phyloP scores from a whole-genome alignment of 345 rosid genomes.

The Eucalyptus virginea region DNA sequence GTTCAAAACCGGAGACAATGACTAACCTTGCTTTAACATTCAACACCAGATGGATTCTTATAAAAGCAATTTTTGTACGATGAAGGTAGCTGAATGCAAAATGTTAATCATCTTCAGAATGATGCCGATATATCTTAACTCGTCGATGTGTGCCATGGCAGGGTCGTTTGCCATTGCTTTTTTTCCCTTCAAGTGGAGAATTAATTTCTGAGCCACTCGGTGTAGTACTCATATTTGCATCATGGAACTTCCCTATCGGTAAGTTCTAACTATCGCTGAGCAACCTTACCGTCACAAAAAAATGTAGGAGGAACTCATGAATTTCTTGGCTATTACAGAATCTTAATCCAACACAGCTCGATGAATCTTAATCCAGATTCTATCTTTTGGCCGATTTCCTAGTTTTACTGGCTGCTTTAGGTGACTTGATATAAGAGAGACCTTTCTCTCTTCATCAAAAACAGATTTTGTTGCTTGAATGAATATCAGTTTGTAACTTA shows the following conservation, averaged over 20 bases:
- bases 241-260: slow-evolving; percentile 94
- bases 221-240: slow-evolving; percentile 50
- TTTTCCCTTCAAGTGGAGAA: slow-evolving; percentile 58
- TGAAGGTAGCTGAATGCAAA: neutral
- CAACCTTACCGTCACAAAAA: neutral
- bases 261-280: slow-evolving; percentile 4
- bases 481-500: neutral
- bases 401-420: neutral
- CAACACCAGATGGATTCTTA: neutral
- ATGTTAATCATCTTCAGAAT: neutral
- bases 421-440: neutral
- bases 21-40: neutral
- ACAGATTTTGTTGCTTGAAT: neutral
- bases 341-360: neutral
- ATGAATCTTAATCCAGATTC: neutral
- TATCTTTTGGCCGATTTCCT: neutral
- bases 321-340: neutral
- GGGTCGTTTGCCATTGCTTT: slow-evolving; percentile 38
- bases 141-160: neutral
- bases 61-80: neutral
- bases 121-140: neutral
- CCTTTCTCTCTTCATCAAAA: neutral
- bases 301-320: neutral
- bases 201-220: slow-evolving; percentile 70
- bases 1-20: neutral